phyloP scores from a whole-genome alignment of 306 rosid genomes.

The Ormosia emarginata region DNA sequence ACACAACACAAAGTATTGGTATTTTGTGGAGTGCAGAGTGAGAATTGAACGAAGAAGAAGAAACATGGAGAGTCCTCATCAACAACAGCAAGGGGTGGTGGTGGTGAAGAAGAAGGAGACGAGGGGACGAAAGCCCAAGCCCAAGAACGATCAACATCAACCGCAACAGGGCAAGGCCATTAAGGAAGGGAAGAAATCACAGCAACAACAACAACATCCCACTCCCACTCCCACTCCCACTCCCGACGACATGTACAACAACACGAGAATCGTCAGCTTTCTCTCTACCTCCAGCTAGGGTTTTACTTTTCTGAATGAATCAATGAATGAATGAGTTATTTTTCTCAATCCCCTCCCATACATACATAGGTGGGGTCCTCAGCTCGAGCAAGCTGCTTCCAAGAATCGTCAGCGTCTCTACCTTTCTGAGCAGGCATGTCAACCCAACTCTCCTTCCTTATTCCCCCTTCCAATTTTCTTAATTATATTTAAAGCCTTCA shows the following conservation, averaged over 20 bases:
- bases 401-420: conserved; percentile 95
- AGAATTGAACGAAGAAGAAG: background rate
- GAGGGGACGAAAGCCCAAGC: conserved; percentile 80
- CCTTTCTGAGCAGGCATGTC: conserved; percentile 81
- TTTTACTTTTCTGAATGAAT: background rate
- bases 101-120: conserved; percentile 77
- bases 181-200: conserved; percentile 45
- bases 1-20: too few species aligned
- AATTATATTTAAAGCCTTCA: background rate
- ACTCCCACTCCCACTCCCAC: background rate
- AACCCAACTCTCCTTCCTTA: background rate
- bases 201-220: conserved; percentile 40
- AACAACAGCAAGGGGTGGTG: conserved; percentile 6
- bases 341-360: background rate
- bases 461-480: background rate
- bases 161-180: conserved; percentile 21
- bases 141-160: conserved; percentile 54
- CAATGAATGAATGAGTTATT: background rate
- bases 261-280: too few species aligned
- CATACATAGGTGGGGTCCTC: conserved; percentile 85
- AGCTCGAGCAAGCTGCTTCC: conserved; percentile 86
- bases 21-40: background rate
- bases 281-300: conserved; percentile 10
- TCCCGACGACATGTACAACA: too few species aligned
- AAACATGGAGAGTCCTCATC: conserved; percentile 24